A percentile compares a stretch with the other conserved stretches of the same genome.
Evolutionary conservation across 192 early-diverging fungal genomes (phyloP).

Genomic region (Chytriomyces confervae): DNA sequence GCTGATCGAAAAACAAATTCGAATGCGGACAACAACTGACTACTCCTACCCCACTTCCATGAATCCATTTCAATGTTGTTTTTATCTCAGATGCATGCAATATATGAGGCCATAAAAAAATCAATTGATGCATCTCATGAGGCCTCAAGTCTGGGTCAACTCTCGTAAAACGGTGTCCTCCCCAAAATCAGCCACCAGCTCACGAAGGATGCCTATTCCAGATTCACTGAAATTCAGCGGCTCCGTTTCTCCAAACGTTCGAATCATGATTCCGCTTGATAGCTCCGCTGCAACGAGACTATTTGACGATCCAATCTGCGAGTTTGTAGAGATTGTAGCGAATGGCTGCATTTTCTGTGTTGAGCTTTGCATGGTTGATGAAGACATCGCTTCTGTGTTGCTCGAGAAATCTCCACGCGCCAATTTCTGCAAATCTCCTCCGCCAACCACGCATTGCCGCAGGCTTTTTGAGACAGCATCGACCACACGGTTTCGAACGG

Average conservation of each 20-base stretch:
- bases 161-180: neutral
- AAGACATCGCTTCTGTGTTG: neutral
- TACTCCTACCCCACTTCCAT: too few relatives aligned
- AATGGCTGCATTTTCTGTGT: neutral
- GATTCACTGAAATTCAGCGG: neutral
- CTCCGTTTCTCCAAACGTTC: neutral
- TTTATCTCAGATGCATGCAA: too few relatives aligned
- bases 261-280: neutral
- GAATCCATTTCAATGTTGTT: too few relatives aligned
- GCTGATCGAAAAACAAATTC: too few relatives aligned
- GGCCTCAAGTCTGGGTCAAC: too few relatives aligned
- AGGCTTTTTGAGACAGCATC: neutral
- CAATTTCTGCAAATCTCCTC: neutral
- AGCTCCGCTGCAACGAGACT: neutral
- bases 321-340: neutral
- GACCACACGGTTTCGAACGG: neutral
- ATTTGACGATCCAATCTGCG: neutral
- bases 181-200: conserved; percentile 1
- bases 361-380: neutral
- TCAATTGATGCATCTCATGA: too few relatives aligned
- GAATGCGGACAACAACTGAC: too few relatives aligned
- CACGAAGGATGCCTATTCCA: neutral
- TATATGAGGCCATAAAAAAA: too few relatives aligned
- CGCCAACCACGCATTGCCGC: neutral
- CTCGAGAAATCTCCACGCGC: neutral